Evolutionary conservation across 345 rosid genomes (phyloP).

Genomic region (Lenwebbia sp.): DNA sequence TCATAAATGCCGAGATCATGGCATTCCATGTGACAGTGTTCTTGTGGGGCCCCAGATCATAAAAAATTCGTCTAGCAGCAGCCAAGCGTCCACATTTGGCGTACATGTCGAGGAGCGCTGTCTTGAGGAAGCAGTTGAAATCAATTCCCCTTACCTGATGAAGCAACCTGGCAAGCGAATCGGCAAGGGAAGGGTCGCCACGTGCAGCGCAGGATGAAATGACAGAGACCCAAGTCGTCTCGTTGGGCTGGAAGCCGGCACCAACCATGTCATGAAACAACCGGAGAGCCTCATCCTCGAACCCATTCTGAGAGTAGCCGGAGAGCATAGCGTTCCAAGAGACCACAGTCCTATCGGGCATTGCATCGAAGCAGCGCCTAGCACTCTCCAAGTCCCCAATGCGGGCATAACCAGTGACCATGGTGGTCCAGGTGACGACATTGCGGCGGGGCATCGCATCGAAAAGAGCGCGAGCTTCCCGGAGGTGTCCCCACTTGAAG

Average conservation of each 20-base stretch:
- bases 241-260: conserved; percentile 29
- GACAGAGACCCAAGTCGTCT: conserved; percentile 36
- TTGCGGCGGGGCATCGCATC: conserved; percentile 64
- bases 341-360: conserved; percentile 28
- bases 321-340: conserved; percentile 57
- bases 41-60: conserved; percentile 20
- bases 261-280: conserved; percentile 34
- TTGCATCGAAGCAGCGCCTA: conserved; percentile 33
- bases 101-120: conserved; percentile 36
- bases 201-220: conserved; percentile 29
- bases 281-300: conserved; percentile 21
- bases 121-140: conserved; percentile 28
- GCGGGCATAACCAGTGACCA: conserved; percentile 64
- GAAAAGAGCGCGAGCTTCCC: conserved; percentile 54
- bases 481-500: conserved; percentile 21
- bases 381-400: conserved; percentile 39
- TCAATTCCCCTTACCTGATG: neutral
- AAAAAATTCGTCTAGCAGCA: conserved; percentile 23
- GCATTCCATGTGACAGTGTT: conserved; percentile 35
- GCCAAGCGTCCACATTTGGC: conserved; percentile 27
- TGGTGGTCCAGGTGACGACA: conserved; percentile 71
- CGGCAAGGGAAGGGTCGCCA: conserved; percentile 30
- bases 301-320: conserved; percentile 37
- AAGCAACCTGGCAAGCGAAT: conserved; percentile 14
- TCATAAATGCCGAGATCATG: conserved; percentile 26